phyloP scores from a whole-genome alignment of 495 filamentous ascomycete species.

The Haplographium delicatum region DNA sequence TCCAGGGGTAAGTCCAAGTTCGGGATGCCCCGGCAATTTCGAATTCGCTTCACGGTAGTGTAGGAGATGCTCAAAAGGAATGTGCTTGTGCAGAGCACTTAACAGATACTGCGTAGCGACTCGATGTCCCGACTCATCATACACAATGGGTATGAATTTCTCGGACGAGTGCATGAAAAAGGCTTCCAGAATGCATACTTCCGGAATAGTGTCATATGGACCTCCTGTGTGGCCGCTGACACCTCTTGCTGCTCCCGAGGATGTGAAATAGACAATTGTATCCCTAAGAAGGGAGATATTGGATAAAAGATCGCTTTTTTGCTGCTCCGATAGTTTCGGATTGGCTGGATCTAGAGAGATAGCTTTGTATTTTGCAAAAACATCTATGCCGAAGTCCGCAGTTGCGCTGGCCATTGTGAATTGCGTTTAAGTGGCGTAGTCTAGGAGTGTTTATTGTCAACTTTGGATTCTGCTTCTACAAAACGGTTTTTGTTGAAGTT shows the following conservation, averaged over 20 bases:
- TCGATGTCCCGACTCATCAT: slow-evolving; percentile 20
- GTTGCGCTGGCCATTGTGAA: slow-evolving; percentile 18
- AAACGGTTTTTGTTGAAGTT: too few relatives aligned
- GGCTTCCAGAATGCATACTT: slow-evolving; percentile 21
- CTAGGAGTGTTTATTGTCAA: too few relatives aligned
- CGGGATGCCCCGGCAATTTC: slow-evolving; percentile 20
- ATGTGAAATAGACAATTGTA: slow-evolving; percentile 20
- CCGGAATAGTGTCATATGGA: slow-evolving; percentile 18
- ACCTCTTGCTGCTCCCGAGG: slow-evolving; percentile 16
- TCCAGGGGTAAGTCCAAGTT: slow-evolving; percentile 21
- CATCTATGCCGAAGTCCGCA: slow-evolving; percentile 21
- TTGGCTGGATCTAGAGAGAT: slow-evolving; percentile 17
- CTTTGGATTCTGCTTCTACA: too few relatives aligned
- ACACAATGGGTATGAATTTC: slow-evolving; percentile 15
- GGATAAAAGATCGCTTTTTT: slow-evolving; percentile 17
- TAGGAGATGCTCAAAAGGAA: slow-evolving; percentile 20
- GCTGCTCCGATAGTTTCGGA: slow-evolving; percentile 16
- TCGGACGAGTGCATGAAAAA: slow-evolving; percentile 16
- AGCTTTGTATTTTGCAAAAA: slow-evolving; percentile 18
- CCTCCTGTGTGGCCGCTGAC: slow-evolving; percentile 20
- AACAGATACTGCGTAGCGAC: slow-evolving; percentile 21
- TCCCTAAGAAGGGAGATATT: slow-evolving; percentile 20
- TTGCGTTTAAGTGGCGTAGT: too few relatives aligned
- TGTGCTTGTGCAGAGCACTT: slow-evolving; percentile 15
- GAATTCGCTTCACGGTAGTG: slow-evolving; percentile 22